These are phyloP conservation scores for Leccinum subtestaceum DNA, from an alignment of 768 basidiomycete genomes.

Conservation along the genomic window DNA sequence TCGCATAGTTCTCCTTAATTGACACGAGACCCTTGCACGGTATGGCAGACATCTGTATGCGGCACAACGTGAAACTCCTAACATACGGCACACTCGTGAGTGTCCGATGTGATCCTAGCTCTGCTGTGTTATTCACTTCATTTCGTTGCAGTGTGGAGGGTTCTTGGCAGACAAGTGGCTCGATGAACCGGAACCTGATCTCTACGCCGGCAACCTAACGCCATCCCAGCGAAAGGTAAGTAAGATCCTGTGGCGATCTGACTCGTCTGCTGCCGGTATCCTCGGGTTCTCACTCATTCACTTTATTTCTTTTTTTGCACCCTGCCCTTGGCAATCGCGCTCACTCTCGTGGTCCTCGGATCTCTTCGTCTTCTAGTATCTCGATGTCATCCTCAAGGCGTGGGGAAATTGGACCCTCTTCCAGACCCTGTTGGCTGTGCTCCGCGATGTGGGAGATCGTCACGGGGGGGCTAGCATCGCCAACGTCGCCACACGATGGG, in stretches of 20 bases:
- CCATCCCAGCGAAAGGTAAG: constrained; percentile 81
- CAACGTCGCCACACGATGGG: constrained; percentile 81
- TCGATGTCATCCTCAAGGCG: constrained; percentile 75
- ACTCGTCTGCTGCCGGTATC: background rate
- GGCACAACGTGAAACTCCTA: constrained; percentile 68
- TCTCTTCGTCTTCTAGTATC: constrained; percentile 50
- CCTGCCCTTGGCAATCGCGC: background rate
- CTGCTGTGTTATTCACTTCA: constrained; percentile 2
- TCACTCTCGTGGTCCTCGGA: background rate
- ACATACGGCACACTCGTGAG: constrained; percentile 81
- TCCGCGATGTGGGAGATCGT: constrained; percentile 64
- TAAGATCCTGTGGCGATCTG: background rate
- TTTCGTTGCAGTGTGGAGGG: constrained; percentile 65
- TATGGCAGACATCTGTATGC: constrained; percentile 73
- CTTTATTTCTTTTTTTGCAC: background rate
- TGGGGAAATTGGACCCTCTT: constrained; percentile 82
- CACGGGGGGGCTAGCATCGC: constrained; percentile 67
- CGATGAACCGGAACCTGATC: constrained; percentile 62
- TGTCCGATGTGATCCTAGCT: constrained; percentile 7
- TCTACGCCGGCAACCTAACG: constrained; percentile 63
- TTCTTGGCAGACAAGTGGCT: constrained; percentile 81
- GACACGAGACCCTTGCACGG: constrained; percentile 75
- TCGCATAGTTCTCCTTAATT: constrained; percentile 70
- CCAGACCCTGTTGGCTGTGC: constrained; percentile 56
- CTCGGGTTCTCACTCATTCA: background rate